Evolutionary conservation across 495 filamentous ascomycete genomes (phyloP), one percentile per base, ranked within the genome.

Genomic region (Xylaria palmicola): DNA sequence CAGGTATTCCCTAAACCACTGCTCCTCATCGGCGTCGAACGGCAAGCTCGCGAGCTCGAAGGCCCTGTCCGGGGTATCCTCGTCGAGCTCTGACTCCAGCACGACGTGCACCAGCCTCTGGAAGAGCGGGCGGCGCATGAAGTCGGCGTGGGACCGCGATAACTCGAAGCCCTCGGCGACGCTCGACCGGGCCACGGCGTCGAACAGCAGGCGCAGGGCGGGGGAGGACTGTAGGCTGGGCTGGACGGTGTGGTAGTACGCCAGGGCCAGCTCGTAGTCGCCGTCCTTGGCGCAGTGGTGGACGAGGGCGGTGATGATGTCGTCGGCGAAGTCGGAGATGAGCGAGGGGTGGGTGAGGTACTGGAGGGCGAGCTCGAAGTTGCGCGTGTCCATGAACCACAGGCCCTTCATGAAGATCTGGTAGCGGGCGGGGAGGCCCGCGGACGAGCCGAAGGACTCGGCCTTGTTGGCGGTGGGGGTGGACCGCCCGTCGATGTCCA

Each of bases 301-400:
- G 34, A 89, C 86, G n/a, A 94, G 81, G 24, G 80, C 80, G 37
- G 84, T 78, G 59, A 92, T 81, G 48, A 93, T 91, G 55, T 93
- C 90, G 71, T 93, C 89, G 30, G 88, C 83, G 65, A 93, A 93
- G 27, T 89, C 90, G 26, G 89, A 85, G 30, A 90, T 85, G 13
- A 93, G 79, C 4, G 88, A 87, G 2, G 90, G 90, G 61, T 92
- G 85, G 8, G 88, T 85, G 17, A 94, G 82, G 62, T 86, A 83
- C 60, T 90, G 83, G 20, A 92, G 74, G 5, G 90, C 90, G 56
- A 81, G 82, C 63, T 82, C 80, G 72, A 90, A 91, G 48, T 90
- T 81, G 24, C 84, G 73, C 44, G 81, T 79, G 70, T 94, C 90
- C 75, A 94, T 77, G 53, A 88, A 79, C 89, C 90, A 93, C n/a